Evolutionary conservation across 345 rosid species (phyloP).

Genomic region (Microthlaspi erraticum): DNA sequence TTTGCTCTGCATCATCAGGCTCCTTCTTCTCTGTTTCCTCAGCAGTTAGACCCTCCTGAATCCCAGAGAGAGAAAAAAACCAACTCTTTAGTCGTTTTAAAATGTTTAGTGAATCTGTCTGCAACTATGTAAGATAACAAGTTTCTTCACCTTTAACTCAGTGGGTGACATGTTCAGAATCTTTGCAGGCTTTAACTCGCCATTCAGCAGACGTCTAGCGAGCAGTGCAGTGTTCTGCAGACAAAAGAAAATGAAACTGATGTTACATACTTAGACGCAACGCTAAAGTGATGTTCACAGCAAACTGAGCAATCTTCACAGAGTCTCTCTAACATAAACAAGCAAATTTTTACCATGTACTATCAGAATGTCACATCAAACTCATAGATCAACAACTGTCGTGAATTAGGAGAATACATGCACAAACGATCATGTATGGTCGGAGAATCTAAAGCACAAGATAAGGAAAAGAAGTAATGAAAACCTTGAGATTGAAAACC

Average conservation of each 20-base stretch:
- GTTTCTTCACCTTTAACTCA: constrained; percentile 73
- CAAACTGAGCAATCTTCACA: constrained; percentile 9
- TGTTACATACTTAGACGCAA: not conserved
- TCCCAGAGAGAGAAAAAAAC: constrained; percentile 27
- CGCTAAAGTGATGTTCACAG: not conserved
- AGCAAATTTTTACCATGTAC: constrained; percentile 7
- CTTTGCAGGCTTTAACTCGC: constrained; percentile 81
- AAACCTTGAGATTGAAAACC: constrained; percentile 86
- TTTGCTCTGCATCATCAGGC: constrained; percentile 80
- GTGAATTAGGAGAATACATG: constrained; percentile 15
- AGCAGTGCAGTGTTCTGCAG: constrained; percentile 62
- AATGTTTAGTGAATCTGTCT: constrained; percentile 12
- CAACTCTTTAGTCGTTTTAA: constrained; percentile 17
- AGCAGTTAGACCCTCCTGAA: constrained; percentile 88
- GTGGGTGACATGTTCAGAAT: constrained; percentile 87
- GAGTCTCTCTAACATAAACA: constrained; percentile 6
- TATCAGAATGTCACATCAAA: constrained; percentile 14
- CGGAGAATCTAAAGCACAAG: constrained; percentile 5
- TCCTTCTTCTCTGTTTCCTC: constrained; percentile 81
- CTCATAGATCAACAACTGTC: constrained; percentile 4
- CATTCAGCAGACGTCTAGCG: constrained; percentile 75
- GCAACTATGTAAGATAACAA: not conserved
- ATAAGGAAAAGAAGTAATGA: not conserved
- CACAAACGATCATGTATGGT: not conserved
- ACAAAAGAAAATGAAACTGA: constrained; percentile 10